Conservation (phyloP, 2,329 filamentous ascomycete genomes). For the Aspergillus aculeatus region DNA sequence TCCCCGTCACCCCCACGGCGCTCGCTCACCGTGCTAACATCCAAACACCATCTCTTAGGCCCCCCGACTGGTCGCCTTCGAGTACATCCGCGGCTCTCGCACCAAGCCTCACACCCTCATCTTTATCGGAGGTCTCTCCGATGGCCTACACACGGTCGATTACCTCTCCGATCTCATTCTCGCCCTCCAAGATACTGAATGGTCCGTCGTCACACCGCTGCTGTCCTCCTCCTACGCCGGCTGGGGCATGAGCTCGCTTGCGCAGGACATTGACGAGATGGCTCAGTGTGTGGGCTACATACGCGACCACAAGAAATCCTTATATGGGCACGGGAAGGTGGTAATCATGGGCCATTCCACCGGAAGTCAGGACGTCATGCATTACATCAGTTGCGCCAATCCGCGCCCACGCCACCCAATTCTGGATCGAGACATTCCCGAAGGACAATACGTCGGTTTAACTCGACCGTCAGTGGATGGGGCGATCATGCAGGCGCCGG, state of each 20-base stretch:
- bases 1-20: not conserved
- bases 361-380: conserved; percentile 45
- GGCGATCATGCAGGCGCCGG: conserved; percentile 76
- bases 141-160: conserved; percentile 55
- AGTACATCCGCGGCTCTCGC: conserved; percentile 32
- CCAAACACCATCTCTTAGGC: not conserved
- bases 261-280: conserved; percentile 55
- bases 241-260: conserved; percentile 55
- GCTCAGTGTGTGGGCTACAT: conserved; percentile 54
- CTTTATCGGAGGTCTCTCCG: conserved; percentile 59
- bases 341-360: conserved; percentile 69
- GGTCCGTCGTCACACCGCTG: conserved; percentile 55
- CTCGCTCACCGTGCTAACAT: not conserved
- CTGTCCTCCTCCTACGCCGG: conserved; percentile 54
- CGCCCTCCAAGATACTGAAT: conserved; percentile 48
- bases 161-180: conserved; percentile 54
- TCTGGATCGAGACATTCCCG: not conserved
- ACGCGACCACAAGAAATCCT: conserved; percentile 34
- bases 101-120: conserved; percentile 51
- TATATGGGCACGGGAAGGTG: conserved; percentile 47
- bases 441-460: not conserved
- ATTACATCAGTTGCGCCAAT: not conserved
- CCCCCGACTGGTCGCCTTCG: conserved; percentile 43
- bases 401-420: not conserved
- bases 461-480: conserved; percentile 56